Evolutionary conservation across 2,329 filamentous ascomycete species (phyloP).

Genomic region (Septoria linicola): DNA sequence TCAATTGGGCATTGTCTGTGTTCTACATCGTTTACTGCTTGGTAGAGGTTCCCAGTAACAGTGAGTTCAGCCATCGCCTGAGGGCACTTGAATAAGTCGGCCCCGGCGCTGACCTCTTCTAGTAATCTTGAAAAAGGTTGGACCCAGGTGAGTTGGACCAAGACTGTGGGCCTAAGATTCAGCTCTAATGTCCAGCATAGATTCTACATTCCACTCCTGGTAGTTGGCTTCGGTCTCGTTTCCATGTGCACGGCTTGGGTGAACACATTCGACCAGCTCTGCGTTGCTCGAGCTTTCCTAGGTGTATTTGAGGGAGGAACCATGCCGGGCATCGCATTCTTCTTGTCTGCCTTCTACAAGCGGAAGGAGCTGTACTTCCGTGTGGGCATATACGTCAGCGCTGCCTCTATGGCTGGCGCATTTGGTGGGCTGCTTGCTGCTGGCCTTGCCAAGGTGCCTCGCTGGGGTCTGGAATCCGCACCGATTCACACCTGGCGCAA

Average conservation of each 20-base stretch:
- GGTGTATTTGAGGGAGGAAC: constrained; percentile 73
- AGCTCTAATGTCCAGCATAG: not conserved
- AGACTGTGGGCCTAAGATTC: too few species aligned
- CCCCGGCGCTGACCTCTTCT: too few species aligned
- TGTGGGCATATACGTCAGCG: constrained; percentile 28
- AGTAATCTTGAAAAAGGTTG: constrained; percentile 41
- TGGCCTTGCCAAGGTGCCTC: constrained; percentile 51
- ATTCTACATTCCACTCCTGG: constrained; percentile 42
- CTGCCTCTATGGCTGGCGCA: constrained; percentile 42
- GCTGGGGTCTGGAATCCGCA: constrained; percentile 50
- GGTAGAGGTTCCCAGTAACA: constrained; percentile 40
- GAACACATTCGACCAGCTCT: constrained; percentile 18
- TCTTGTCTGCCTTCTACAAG: constrained; percentile 28
- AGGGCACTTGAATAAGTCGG: too few species aligned
- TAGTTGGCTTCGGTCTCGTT: constrained; percentile 57
- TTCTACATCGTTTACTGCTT: constrained; percentile 42
- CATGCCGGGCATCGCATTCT: constrained; percentile 46
- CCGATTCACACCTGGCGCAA: constrained; percentile 55
- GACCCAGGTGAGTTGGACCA: constrained; percentile 33
- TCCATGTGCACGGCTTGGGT: constrained; percentile 42
- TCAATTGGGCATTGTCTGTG: constrained; percentile 40
- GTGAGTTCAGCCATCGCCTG: too few species aligned
- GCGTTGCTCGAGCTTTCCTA: constrained; percentile 53
- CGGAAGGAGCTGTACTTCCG: constrained; percentile 29
- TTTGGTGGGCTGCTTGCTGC: constrained; percentile 29